phyloP scores from a whole-genome alignment of 2,329 filamentous ascomycete species.

The Talaromyces verruculosus region DNA sequence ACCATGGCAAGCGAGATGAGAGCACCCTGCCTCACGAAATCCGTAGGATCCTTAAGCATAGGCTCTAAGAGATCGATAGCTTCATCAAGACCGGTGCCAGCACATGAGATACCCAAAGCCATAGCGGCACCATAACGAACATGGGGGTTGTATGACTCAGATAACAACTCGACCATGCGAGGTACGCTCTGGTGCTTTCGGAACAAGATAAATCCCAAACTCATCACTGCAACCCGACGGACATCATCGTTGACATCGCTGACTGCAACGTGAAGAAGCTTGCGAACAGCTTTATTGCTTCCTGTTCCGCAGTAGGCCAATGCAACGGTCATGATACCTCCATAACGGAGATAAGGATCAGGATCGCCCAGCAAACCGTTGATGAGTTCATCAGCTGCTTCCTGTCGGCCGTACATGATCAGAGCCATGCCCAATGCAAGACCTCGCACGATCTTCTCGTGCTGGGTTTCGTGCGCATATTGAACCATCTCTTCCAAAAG shows the following conservation, averaged over 20 bases:
- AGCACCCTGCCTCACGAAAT: constrained; percentile 96
- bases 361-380: constrained; percentile 90
- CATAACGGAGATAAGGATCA: constrained; percentile 89
- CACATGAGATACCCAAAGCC: constrained; percentile 97
- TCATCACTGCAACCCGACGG: constrained; percentile 93
- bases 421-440: constrained; percentile 94
- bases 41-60: constrained; percentile 98
- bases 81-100: constrained; percentile 91
- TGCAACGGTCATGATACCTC: constrained; percentile 98
- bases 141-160: constrained; percentile 98
- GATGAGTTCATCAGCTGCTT: constrained; percentile 90
- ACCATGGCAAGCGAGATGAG: constrained; percentile 96
- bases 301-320: constrained; percentile 95
- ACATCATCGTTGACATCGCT: constrained; percentile 99
- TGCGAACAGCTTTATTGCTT: constrained; percentile 97
- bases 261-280: constrained; percentile 90
- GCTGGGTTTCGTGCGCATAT: constrained; percentile 95
- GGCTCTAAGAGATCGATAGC: constrained; percentile 95
- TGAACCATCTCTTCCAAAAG: constrained; percentile 95
- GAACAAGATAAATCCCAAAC: constrained; percentile 97
- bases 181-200: constrained; percentile 95
- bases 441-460: constrained; percentile 98
- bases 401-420: constrained; percentile 96
- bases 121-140: constrained; percentile 97
- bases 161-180: constrained; percentile 96